Evolutionary conservation across 1,284 basidiomycete species (phyloP).

Genomic region (Ganoderma sp.): DNA sequence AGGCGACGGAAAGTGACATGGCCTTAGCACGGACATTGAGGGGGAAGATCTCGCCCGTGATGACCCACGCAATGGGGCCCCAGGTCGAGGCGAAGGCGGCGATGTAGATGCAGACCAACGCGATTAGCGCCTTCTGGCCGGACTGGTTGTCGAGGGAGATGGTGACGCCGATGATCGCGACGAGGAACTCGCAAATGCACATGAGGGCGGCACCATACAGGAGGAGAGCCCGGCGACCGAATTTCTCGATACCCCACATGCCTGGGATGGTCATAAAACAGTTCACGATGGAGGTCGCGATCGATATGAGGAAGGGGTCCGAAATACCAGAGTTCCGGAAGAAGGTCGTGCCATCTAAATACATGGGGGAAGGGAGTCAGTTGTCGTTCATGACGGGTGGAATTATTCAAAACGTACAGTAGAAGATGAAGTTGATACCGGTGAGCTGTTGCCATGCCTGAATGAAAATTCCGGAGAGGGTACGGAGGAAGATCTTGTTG

Average conservation of each 20-base stretch:
- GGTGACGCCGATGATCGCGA: slow-evolving; percentile 76
- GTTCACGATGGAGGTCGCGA: slow-evolving; percentile 77
- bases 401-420: slow-evolving; percentile 39
- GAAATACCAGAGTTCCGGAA: slow-evolving; percentile 74
- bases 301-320: slow-evolving; percentile 73
- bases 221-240: slow-evolving; percentile 79
- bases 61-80: slow-evolving; percentile 82
- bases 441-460: slow-evolving; percentile 84
- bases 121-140: slow-evolving; percentile 44
- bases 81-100: slow-evolving; percentile 80
- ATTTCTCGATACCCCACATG: slow-evolving; percentile 72
- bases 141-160: slow-evolving; percentile 48
- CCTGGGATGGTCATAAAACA: slow-evolving; percentile 74
- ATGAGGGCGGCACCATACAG: slow-evolving; percentile 77
- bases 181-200: slow-evolving; percentile 76
- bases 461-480: slow-evolving; percentile 76
- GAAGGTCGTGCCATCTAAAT: slow-evolving; percentile 69
- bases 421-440: slow-evolving; percentile 89
- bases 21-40: slow-evolving; percentile 78
- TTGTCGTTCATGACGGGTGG: slow-evolving; percentile 8
- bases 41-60: slow-evolving; percentile 80
- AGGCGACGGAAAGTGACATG: slow-evolving; percentile 66
- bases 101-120: slow-evolving; percentile 79
- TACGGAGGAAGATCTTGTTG: slow-evolving; percentile 67
- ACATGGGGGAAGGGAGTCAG: slow-evolving; percentile 40